Evolutionary conservation across 495 filamentous ascomycete genomes (phyloP), one percentile per base, ranked within the genome.

Genomic region (Penicillium pulvis): DNA sequence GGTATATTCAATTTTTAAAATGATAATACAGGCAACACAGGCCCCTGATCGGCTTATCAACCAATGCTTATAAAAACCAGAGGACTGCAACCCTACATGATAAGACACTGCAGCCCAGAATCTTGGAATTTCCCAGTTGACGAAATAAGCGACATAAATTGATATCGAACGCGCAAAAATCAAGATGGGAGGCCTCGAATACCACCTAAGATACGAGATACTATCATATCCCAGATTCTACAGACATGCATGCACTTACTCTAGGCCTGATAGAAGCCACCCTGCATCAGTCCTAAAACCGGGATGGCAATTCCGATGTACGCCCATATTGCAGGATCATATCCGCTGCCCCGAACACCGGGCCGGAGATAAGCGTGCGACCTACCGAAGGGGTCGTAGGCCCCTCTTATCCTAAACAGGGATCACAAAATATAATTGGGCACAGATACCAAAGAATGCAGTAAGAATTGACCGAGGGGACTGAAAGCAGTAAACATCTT

Each of bases 341-440:
- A 51, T 52, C 7, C 35, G 50, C 35, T 23, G 12, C 47, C 10
- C 49, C 49, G 49, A 41, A 36, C 1, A 23, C 49, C 30, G 30
- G n/a, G 3, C 31, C 31, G 49, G n/a, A 52, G 49, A 52, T 52
- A 52, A 52, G 47, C 56, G 26, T 51, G 12, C 56, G 39, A 35
- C 48, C 10, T 28, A 26, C 10, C n/a, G 14, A 3, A 24, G 39
- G 47, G 23, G 39, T 26, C 36, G 3, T 20, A 45, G 9, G 39
- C 12, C 17, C 20, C 12, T 23, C n/a, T 35, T 11, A 23, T 42
- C 42, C 55, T 55, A 55, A 49, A 61, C 36, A 39, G n/a, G n/a
- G 26, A 53, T 7, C 26, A 24, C 10, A 17, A 8, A 3, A 50
- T 39, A 12, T 47, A 16, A 64, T 64, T 62, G 58, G 62, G 24